A percentile compares a stretch with the other conserved stretches of the same genome.
These are phyloP conservation scores for Termitomyces sp. DNA, from an alignment of 768 basidiomycete species.

Conservation along the genomic window DNA sequence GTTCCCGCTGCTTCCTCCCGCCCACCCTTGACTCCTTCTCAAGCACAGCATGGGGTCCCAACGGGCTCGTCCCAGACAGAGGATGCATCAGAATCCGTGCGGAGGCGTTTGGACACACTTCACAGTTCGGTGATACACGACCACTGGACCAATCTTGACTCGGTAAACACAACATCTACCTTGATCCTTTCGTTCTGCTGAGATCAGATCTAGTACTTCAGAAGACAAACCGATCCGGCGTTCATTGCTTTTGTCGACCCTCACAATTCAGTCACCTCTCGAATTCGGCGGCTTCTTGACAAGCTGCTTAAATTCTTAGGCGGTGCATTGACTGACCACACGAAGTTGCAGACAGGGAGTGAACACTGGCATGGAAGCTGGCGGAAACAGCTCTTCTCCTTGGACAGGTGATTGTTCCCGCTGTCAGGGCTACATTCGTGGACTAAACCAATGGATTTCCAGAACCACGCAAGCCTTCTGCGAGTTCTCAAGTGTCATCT, in stretches of 20 bases:
- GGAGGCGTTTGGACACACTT: background rate
- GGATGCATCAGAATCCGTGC: background rate
- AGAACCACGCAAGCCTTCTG: conserved; percentile 8
- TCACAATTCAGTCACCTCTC: background rate
- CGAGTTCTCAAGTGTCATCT: conserved; percentile 6
- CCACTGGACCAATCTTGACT: conserved; percentile 3
- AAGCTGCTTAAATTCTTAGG: background rate
- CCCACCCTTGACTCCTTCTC: background rate
- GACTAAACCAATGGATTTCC: background rate
- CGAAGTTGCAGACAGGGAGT: background rate
- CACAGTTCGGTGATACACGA: background rate
- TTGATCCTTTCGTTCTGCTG: background rate
- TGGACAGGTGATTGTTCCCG: conserved; percentile 9
- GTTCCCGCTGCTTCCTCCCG: background rate
- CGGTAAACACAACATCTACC: background rate
- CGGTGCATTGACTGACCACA: background rate
- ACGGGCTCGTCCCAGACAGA: background rate
- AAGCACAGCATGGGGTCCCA: background rate
- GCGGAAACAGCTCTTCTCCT: conserved; percentile 4
- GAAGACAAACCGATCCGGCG: background rate
- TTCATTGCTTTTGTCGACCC: background rate
- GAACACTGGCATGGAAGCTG: conserved; percentile 6
- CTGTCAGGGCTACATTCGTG: background rate
- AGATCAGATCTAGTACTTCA: background rate
- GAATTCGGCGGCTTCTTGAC: background rate